A percentile compares a stretch with the other conserved stretches of the same genome.
Evolutionary conservation across 2,329 filamentous ascomycete species (phyloP).

Genomic region (Nigrospora sphaerica): DNA sequence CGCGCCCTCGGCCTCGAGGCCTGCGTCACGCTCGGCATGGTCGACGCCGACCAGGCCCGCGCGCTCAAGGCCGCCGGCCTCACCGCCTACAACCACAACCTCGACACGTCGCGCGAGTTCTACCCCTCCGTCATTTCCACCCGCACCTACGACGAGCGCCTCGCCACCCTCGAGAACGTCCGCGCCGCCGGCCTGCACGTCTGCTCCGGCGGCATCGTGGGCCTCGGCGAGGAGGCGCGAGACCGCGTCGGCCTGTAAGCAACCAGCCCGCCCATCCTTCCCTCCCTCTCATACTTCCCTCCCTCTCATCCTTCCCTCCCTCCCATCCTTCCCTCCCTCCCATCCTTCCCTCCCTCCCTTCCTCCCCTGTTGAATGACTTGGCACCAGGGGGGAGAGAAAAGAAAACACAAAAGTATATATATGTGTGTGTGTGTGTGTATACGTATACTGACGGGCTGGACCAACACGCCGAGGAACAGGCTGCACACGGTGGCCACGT

Average conservation of each 20-base stretch:
- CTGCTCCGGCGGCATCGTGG: constrained; percentile 83
- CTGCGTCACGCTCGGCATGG: constrained; percentile 93
- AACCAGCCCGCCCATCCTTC: no score
- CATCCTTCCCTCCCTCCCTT: no score
- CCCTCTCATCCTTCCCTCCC: no score
- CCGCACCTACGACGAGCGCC: constrained; percentile 77
- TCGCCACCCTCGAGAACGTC: constrained; percentile 72
- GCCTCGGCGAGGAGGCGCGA: constrained; percentile 69
- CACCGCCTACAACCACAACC: constrained; percentile 91
- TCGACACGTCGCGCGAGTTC: constrained; percentile 84
- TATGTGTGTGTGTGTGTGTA: no score
- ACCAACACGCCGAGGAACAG: no score
- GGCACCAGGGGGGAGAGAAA: no score
- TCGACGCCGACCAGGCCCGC: constrained; percentile 71
- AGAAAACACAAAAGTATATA: no score
- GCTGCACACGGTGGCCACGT: constrained; percentile 72
- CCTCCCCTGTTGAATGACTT: no score
- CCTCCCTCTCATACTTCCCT: no score
- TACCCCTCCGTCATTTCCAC: constrained; percentile 85
- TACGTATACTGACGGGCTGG: no score
- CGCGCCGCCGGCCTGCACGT: constrained; percentile 83
- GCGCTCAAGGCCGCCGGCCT: constrained; percentile 78
- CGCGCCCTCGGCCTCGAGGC: constrained; percentile 79
- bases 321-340: no score
- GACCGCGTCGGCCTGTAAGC: constrained; percentile 67